Percentiles rank a stretch among this genome's conserved stretches.
Conservation (phyloP, 345 rosid genomes). For the Gossypioides kirkii region DNA sequence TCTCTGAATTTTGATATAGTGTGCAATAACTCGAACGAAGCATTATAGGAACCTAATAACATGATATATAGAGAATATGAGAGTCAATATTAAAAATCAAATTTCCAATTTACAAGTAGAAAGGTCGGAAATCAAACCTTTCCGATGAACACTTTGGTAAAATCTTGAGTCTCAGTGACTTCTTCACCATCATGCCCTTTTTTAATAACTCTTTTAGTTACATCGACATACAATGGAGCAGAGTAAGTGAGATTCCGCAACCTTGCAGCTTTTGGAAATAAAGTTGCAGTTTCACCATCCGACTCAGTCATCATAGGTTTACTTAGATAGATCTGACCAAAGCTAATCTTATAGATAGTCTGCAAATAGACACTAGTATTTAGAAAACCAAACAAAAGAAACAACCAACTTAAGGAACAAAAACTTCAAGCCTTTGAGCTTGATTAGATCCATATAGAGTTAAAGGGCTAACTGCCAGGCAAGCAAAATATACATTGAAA, state of each 20-base stretch:
- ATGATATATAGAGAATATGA: conserved; percentile 6
- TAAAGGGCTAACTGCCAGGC: not conserved
- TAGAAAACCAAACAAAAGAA: conserved; percentile 17
- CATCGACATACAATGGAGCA: conserved; percentile 93
- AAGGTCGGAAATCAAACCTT: conserved; percentile 42
- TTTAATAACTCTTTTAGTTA: conserved; percentile 82
- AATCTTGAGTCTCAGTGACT: conserved; percentile 87
- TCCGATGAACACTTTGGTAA: conserved; percentile 92
- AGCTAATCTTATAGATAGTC: conserved; percentile 91
- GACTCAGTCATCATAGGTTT: conserved; percentile 99
- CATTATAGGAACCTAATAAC: conserved; percentile 85
- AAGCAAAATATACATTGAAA: not conserved
- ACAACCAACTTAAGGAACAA: not conserved
- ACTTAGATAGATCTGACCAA: conserved; percentile 95
- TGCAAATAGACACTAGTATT: conserved; percentile 33
- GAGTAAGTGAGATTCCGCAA: conserved; percentile 94
- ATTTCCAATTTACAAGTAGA: not conserved
- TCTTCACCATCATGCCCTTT: conserved; percentile 99
- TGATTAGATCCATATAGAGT: not conserved
- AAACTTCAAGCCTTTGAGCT: too few relatives aligned
- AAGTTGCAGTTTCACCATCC: conserved; percentile 95
- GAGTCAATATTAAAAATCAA: not conserved
- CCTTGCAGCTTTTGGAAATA: conserved; percentile 97
- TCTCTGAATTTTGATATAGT: conserved; percentile 81
- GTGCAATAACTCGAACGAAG: conserved; percentile 95